A percentile compares a stretch with the other conserved stretches of the same genome.
phyloP scores from a whole-genome alignment of 2,329 filamentous ascomycete genomes.

The Blastomyces gilchristii region DNA sequence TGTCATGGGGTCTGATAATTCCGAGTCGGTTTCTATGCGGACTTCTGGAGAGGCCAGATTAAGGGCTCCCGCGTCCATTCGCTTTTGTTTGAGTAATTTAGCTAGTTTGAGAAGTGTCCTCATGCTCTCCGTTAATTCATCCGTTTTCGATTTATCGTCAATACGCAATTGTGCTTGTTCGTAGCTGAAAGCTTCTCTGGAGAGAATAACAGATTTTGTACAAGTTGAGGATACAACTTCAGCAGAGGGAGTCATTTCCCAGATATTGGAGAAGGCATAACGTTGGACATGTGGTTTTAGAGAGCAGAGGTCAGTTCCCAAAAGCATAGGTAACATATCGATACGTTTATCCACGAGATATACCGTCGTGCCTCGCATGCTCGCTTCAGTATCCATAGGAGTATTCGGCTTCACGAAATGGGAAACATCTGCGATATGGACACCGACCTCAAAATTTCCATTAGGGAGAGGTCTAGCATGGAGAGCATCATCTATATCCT shows the following conservation, averaged over 20 bases:
- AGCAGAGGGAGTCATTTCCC: slow-evolving; percentile 79
- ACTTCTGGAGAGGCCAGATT: slow-evolving; percentile 98
- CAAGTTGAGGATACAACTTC: slow-evolving; percentile 79
- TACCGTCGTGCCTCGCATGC: slow-evolving; percentile 86
- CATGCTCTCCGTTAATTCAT: slow-evolving; percentile 85
- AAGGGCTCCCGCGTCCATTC: slow-evolving; percentile 88
- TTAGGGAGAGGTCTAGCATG: slow-evolving; percentile 78
- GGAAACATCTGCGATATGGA: slow-evolving; percentile 98
- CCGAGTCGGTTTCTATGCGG: slow-evolving; percentile 86
- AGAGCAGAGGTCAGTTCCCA: slow-evolving; percentile 92
- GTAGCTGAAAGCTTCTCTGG: slow-evolving; percentile 93
- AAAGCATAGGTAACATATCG: slow-evolving; percentile 94
- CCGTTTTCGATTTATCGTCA: slow-evolving; percentile 75
- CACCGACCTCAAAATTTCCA: slow-evolving; percentile 89
- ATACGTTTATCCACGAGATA: slow-evolving; percentile 98
- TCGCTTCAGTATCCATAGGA: slow-evolving; percentile 93
- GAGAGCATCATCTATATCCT: slow-evolving; percentile 95
- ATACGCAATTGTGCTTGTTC: slow-evolving; percentile 91
- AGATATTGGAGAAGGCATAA: slow-evolving; percentile 72
- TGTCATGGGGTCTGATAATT: slow-evolving; percentile 80
- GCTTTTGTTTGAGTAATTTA: slow-evolving; percentile 86
- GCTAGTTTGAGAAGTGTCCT: slow-evolving; percentile 76
- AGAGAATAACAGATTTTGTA: slow-evolving; percentile 96
- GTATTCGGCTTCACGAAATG: slow-evolving; percentile 97
- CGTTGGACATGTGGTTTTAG: slow-evolving; percentile 96